Evolutionary conservation across 495 filamentous ascomycete genomes (phyloP).

Genomic region (Entonaema liquescens): DNA sequence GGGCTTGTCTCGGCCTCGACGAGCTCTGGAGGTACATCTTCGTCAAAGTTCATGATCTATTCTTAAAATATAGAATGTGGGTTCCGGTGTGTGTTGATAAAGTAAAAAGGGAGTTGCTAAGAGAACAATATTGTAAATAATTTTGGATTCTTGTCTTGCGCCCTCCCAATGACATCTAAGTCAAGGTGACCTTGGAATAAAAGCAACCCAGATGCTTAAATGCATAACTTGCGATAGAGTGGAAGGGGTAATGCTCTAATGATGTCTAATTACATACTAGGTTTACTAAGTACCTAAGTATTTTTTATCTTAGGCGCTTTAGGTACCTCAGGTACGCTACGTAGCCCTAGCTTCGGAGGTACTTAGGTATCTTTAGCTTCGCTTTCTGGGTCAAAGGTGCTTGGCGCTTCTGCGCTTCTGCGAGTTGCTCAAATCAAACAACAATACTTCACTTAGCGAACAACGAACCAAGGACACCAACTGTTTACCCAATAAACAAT

Average conservation of each 20-base stretch:
- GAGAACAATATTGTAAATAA: neutral
- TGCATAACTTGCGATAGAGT: neutral
- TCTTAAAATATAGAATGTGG: neutral
- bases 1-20: conserved; percentile 60
- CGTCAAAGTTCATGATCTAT: conserved; percentile 60
- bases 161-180: conserved; percentile 25
- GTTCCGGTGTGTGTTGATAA: neutral
- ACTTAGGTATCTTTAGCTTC: conserved; percentile 5
- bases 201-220: conserved; percentile 7
- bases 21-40: conserved; percentile 78
- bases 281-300: too few relatives aligned
- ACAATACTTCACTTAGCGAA: conserved; percentile 16
- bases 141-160: conserved; percentile 8
- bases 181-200: neutral
- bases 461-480: conserved; percentile 12
- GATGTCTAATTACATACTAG: neutral
- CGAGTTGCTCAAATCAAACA: conserved; percentile 24
- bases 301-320: neutral
- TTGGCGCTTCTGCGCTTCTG: conserved; percentile 29
- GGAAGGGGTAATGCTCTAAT: neutral
- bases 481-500: conserved; percentile 5
- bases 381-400: conserved; percentile 1
- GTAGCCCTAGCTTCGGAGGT: too few relatives aligned
- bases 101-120: neutral
- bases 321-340: conserved; percentile 6